Evolutionary conservation across 108 stramenopile species (phyloP).

Genomic region (Poteriospumella lacustris): DNA sequence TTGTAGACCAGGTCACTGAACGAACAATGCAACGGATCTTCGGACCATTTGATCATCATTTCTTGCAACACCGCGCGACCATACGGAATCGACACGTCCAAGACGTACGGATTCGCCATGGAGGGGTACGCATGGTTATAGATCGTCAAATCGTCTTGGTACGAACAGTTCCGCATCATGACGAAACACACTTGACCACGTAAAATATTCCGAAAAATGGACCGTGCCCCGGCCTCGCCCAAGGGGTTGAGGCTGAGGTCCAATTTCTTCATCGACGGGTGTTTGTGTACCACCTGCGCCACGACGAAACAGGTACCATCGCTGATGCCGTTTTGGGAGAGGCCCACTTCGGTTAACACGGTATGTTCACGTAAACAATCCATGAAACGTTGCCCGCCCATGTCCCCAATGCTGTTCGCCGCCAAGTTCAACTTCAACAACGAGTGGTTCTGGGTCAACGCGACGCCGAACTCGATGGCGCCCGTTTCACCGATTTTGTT

Average conservation of each 20-base stretch:
- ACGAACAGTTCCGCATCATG: constrained; percentile 21
- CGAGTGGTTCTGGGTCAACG: neutral
- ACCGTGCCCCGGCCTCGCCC: constrained; percentile 19
- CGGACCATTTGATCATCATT: neutral
- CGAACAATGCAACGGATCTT: constrained; percentile 1
- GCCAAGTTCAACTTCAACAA: neutral
- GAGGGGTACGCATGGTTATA: constrained; percentile 21
- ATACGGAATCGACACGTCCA: constrained; percentile 12
- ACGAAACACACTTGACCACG: constrained; percentile 15
- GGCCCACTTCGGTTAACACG: neutral
- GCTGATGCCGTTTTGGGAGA: neutral
- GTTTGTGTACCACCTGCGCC: neutral
- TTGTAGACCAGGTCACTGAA: constrained; percentile 10
- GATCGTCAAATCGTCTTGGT: neutral
- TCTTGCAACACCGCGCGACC: neutral
- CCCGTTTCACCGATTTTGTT: neutral
- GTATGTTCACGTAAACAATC: neutral
- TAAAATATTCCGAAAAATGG: constrained; percentile 28
- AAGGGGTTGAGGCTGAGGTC: constrained; percentile 21
- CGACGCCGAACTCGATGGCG: neutral
- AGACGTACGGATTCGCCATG: neutral
- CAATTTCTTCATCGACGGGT: neutral
- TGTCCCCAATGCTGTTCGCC: neutral
- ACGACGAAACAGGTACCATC: constrained; percentile 22
- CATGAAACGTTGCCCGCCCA: neutral